These are phyloP conservation scores for Diaporthe citri DNA, from an alignment of 2,329 filamentous ascomycete genomes.

Conservation along the genomic window DNA sequence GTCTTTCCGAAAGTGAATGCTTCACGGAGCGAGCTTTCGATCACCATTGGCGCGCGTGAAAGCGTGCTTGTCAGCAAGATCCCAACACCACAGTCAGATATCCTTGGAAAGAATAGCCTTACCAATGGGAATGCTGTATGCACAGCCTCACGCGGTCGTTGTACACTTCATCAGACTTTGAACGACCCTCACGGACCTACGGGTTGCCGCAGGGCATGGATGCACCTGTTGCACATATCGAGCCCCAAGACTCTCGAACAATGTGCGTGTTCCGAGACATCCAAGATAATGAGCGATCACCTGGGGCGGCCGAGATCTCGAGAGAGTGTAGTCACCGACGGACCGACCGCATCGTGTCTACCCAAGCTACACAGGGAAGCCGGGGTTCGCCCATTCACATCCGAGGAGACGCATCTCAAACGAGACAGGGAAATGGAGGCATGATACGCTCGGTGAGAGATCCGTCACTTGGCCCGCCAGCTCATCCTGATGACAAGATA, in stretches of 20 bases:
- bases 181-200: neutral
- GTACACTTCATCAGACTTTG: neutral
- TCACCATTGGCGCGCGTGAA: conserved; percentile 47
- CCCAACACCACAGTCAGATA: neutral
- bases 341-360: neutral
- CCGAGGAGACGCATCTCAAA: neutral
- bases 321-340: conserved; percentile 18
- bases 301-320: neutral
- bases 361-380: neutral
- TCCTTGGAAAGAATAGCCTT: neutral
- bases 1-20: neutral
- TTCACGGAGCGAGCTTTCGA: conserved; percentile 39
- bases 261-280: conserved; percentile 35
- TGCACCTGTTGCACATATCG: conserved; percentile 11
- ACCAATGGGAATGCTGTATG: neutral
- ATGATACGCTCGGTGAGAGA: conserved; percentile 30
- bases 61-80: conserved; percentile 42
- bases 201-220: neutral
- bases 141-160: neutral
- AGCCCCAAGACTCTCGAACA: conserved; percentile 30
- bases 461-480: conserved; percentile 14
- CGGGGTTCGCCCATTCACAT: neutral
- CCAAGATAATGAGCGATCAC: conserved; percentile 35
- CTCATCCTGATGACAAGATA: conserved; percentile 25
- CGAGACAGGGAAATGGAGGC: neutral